Percentiles rank a stretch among this genome's conserved stretches.
phyloP scores from a whole-genome alignment of 202 grass and related monocot species.

The Schoenoplectus tabernaemontani region DNA sequence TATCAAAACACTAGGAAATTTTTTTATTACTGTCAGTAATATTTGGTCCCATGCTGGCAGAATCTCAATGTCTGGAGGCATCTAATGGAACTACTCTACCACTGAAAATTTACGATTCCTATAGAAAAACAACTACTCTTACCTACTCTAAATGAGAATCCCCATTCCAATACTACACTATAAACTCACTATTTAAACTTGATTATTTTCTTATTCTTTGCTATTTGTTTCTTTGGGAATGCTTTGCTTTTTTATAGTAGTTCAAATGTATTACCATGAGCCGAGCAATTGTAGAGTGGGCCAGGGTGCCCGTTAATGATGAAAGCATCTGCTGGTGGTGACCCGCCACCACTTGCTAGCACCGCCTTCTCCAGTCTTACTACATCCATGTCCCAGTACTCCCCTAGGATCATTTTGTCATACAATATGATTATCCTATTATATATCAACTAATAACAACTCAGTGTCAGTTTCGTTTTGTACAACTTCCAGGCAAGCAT shows the following conservation, averaged over 20 bases:
- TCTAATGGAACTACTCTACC: no score
- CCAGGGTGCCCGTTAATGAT: conserved; percentile 33
- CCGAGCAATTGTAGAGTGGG: conserved; percentile 31
- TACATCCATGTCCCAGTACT: conserved; percentile 32
- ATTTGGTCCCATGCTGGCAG: background rate
- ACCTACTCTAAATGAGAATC: no score
- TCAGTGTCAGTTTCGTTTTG: background rate
- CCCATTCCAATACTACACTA: no score
- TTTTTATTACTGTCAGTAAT: background rate
- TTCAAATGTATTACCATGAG: conserved; percentile 17
- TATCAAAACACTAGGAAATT: background rate
- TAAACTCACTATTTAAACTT: no score
- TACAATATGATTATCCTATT: background rate
- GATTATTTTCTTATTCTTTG: background rate
- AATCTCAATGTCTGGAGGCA: background rate
- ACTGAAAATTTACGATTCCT: no score
- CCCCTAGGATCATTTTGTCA: background rate
- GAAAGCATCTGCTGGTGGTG: conserved; percentile 24
- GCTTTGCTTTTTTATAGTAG: background rate
- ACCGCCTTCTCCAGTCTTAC: conserved; percentile 26
- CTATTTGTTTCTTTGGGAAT: background rate
- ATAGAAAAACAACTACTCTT: no score
- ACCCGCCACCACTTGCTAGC: conserved; percentile 14
- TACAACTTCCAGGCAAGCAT: background rate
- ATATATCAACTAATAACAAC: background rate